phyloP scores from a whole-genome alignment of 306 rosid species.

The Castanea crenata region DNA sequence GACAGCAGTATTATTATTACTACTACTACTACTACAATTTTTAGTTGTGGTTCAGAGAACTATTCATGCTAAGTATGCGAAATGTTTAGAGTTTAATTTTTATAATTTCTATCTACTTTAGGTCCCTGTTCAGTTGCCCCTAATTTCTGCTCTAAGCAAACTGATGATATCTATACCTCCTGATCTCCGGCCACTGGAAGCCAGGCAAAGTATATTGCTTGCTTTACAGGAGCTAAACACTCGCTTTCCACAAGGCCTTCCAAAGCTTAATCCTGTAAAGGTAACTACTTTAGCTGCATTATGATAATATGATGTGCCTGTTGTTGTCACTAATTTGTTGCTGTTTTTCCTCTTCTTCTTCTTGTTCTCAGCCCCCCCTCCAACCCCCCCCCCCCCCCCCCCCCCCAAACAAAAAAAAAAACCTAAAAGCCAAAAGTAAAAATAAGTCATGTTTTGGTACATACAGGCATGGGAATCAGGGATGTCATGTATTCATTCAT shows the following conservation, averaged over 20 bases:
- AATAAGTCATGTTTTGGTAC: neutral
- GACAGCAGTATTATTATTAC: neutral
- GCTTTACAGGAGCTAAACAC: conserved; percentile 84
- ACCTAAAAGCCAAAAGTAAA: neutral
- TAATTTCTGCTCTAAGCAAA: conserved; percentile 82
- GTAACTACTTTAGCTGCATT: conserved; percentile 41
- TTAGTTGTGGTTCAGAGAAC: conserved; percentile 3
- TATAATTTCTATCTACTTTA: conserved; percentile 29
- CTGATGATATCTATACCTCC: conserved; percentile 78
- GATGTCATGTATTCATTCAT: neutral
- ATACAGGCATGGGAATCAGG: neutral
- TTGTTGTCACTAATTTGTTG: conserved; percentile 13
- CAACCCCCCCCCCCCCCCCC: neutral
- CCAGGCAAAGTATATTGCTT: conserved; percentile 89
- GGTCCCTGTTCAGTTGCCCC: conserved; percentile 94
- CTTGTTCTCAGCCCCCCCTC: neutral
- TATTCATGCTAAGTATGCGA: conserved; percentile 3
- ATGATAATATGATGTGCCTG: conserved; percentile 14
- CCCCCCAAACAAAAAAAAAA: neutral
- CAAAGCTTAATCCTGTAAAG: conserved; percentile 92
- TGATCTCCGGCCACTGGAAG: conserved; percentile 94
- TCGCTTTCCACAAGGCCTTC: conserved; percentile 94
- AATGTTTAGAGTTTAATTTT: conserved; percentile 10
- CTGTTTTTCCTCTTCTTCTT: neutral
- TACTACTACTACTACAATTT: neutral